phyloP scores from a whole-genome alignment of 139 green algal genomes.

The Chlamydomonas eustigma region DNA sequence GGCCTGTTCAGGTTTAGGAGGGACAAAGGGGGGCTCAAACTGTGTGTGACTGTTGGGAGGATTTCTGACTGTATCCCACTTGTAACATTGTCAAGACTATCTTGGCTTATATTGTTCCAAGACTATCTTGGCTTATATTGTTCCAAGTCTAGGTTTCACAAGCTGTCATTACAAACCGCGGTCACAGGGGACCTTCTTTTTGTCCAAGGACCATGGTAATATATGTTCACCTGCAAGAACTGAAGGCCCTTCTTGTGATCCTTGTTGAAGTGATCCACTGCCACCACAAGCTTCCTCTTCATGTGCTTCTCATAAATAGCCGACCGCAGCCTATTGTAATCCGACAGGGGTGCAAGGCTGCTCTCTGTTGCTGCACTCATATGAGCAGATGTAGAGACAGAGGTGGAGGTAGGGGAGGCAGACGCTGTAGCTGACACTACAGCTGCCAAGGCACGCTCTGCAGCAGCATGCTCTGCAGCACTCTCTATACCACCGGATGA shows the following conservation, averaged over 20 bases:
- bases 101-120: too few species aligned
- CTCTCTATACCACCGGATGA: background rate
- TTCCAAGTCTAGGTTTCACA: too few species aligned
- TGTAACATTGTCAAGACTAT: too few species aligned
- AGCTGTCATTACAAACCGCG: too few species aligned
- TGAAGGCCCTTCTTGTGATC: conserved; percentile 91
- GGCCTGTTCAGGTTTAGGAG: too few species aligned
- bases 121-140: too few species aligned
- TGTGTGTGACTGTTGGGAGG: too few species aligned
- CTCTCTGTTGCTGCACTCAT: background rate
- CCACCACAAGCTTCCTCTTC: conserved; percentile 43
- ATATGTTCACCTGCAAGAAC: background rate
- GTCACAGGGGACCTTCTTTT: too few species aligned
- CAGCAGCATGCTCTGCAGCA: conserved; percentile 9
- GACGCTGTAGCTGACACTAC: background rate
- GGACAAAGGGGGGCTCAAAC: too few species aligned
- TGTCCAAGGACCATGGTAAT: too few species aligned
- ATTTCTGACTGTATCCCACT: too few species aligned
- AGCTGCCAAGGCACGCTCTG: background rate
- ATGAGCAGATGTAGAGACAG: background rate
- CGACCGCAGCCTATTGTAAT: conserved; percentile 6
- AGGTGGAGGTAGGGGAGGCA: background rate
- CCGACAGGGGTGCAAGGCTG: background rate
- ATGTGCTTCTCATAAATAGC: conserved; percentile 25
- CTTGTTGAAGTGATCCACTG: conserved; percentile 95